Evolutionary conservation across 768 basidiomycete species (phyloP).

Genomic region (Kondoa subrosea): DNA sequence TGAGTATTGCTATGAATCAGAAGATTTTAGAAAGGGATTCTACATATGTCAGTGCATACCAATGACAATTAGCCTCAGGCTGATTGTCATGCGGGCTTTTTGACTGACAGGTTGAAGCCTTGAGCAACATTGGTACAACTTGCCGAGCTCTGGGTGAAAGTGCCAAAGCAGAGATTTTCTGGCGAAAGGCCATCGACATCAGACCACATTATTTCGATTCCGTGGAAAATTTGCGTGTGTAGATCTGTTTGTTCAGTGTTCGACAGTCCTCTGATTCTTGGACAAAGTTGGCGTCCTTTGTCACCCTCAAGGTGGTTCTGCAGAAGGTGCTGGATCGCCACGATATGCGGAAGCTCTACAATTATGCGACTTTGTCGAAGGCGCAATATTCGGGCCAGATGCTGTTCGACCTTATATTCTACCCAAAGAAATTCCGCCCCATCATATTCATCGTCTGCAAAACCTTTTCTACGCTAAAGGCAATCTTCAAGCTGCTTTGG

Average conservation of each 20-base stretch:
- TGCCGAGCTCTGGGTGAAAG: conserved; percentile 31
- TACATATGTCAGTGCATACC: conserved; percentile 26
- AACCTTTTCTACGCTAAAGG: conserved; percentile 35
- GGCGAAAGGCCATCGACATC: conserved; percentile 35
- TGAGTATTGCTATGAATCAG: conserved; percentile 28
- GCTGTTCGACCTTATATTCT: conserved; percentile 15
- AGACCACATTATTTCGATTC: conserved; percentile 25
- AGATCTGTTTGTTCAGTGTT: neutral
- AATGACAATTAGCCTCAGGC: neutral
- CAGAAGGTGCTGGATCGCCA: conserved; percentile 9
- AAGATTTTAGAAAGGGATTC: conserved; percentile 32
- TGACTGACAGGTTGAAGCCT: conserved; percentile 33
- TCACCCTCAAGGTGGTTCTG: conserved; percentile 15
- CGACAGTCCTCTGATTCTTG: neutral
- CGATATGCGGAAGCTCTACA: conserved; percentile 31
- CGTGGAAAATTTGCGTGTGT: conserved; percentile 31
- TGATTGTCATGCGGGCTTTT: neutral
- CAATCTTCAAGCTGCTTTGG: conserved; percentile 24
- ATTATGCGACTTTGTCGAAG: conserved; percentile 32
- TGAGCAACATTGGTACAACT: conserved; percentile 37
- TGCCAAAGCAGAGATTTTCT: conserved; percentile 34
- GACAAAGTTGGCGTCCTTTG: conserved; percentile 30
- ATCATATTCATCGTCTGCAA: conserved; percentile 37
- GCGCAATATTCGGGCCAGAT: conserved; percentile 25
- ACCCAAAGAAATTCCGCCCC: conserved; percentile 27